Base-by-base conservation (phyloP, 768 basidiomycete genomes). In the Asterophora lycoperdoides region DNA sequence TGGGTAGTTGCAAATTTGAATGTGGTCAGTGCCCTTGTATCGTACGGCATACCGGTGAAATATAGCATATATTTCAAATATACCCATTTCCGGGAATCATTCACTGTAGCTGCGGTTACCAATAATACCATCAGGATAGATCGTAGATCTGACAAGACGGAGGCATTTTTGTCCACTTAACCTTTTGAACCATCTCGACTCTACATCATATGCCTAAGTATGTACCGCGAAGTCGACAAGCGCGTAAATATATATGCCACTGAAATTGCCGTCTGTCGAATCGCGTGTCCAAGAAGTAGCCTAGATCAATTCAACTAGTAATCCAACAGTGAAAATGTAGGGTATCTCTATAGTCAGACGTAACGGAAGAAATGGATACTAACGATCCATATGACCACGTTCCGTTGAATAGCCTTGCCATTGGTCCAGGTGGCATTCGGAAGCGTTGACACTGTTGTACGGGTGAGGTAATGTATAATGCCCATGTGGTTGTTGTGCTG, bases 331-430 rank as follows among this genome's bases (percentile, higher is more conserved):
- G 32, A 26, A 26, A 48, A 43, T 28, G 36, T 42, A 55, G 52
- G 56, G 60, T 57, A 59, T 57, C 51, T 56, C 49, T 54, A 53
- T 26, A 17, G 26, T 44, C 14, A 44, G 45, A 17, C 33, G 13
- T 33, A 10, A 41, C 6, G n/a, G 28, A 8, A 44, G 42, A 30
- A 17, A 46, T 34, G 48, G 32, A 41, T 48, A 66, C 70, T 74
- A 84, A 57, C 80, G 77, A 61, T 82, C 81, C 32, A 83, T 66
- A 52, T 77, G 79, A 7, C 74, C 72, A 29, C 84, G 79, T 63
- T 84, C 83, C 32, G 83, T 79, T 40, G 83, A 82, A 49, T 84
- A 84, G 5, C 71, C 60, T 54, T 84, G 79, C 84, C 84, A 86
- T 35, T 60, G 73, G 63, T 83, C 79, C 63, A 83, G 73, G 46